Percentiles rank a stretch among this genome's conserved stretches.
Evolutionary conservation across 2,329 filamentous ascomycete genomes (phyloP).

Genomic region (Claviceps maximensis): DNA sequence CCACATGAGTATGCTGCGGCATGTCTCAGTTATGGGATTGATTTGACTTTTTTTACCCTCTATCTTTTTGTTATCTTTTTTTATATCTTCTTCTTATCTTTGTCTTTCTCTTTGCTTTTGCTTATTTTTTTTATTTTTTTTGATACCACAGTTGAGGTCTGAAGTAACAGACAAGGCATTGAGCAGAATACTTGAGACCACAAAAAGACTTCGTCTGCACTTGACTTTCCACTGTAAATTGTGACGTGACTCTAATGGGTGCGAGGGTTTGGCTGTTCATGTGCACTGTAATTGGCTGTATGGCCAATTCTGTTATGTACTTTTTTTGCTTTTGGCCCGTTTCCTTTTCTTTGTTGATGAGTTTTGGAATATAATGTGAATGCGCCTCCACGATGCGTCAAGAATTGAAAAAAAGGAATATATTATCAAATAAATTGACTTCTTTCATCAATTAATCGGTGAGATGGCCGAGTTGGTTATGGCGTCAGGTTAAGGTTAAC

Average conservation of each 20-base stretch:
- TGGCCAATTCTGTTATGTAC: too few species aligned
- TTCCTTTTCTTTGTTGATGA: too few species aligned
- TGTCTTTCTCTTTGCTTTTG: background rate
- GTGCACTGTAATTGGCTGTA: too few species aligned
- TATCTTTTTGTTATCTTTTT: background rate
- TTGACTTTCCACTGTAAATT: background rate
- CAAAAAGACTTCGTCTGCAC: background rate
- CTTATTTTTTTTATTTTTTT: background rate
- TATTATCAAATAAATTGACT: too few species aligned
- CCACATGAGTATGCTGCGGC: background rate
- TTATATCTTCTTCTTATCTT: background rate
- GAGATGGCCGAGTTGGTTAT: slow-evolving; percentile 15
- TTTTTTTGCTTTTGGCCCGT: background rate
- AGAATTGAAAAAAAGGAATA: too few species aligned
- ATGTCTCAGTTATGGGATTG: background rate
- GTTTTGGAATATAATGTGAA: too few species aligned
- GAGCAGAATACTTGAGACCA: background rate
- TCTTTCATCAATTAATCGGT: too few species aligned
- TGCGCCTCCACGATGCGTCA: too few species aligned
- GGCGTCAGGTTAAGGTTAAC: slow-evolving; percentile 21
- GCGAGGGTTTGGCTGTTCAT: too few species aligned
- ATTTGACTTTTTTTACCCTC: background rate
- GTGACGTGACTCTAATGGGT: background rate
- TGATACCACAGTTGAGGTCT: slow-evolving; percentile 1
- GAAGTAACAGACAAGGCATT: background rate